A percentile compares a stretch with the other conserved stretches of the same genome.
Evolutionary conservation across 306 rosid species (phyloP).

Genomic region (Luffa aegyptiaca): DNA sequence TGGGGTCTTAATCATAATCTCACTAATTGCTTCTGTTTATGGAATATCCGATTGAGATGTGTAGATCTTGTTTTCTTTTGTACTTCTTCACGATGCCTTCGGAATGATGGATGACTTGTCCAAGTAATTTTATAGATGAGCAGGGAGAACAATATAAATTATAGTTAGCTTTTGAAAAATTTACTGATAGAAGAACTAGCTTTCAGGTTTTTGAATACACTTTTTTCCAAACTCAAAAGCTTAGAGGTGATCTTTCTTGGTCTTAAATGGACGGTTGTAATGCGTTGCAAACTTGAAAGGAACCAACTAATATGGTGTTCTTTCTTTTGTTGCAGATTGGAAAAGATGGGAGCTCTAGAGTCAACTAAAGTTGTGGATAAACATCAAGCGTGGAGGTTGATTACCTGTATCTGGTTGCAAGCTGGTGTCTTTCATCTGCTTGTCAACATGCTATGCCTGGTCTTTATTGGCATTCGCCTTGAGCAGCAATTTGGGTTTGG

Average conservation of each 20-base stretch:
- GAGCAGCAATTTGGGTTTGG: conserved; percentile 92
- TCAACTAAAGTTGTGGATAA: conserved; percentile 42
- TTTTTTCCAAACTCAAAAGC: neutral
- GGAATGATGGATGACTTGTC: neutral
- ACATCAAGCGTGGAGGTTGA: conserved; percentile 83
- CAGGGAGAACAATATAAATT: neutral
- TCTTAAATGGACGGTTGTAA: neutral
- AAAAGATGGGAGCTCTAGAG: conserved; percentile 67
- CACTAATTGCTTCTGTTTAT: neutral
- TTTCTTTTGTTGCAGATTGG: conserved; percentile 35
- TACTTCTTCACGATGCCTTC: neutral
- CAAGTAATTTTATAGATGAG: neutral
- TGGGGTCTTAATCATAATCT: neutral
- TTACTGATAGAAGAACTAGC: neutral
- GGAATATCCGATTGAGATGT: neutral
- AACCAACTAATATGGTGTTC: neutral
- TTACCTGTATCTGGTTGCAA: conserved; percentile 81
- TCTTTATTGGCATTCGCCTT: conserved; percentile 77
- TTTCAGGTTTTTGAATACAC: neutral
- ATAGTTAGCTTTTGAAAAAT: neutral
- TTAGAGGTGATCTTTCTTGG: neutral
- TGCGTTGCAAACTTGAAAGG: neutral
- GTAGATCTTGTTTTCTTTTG: neutral
- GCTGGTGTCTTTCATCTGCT: conserved; percentile 75
- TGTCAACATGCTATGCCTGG: conserved; percentile 66